Evolutionary conservation across 345 rosid species (phyloP).

Genomic region (Citrus glauca): DNA sequence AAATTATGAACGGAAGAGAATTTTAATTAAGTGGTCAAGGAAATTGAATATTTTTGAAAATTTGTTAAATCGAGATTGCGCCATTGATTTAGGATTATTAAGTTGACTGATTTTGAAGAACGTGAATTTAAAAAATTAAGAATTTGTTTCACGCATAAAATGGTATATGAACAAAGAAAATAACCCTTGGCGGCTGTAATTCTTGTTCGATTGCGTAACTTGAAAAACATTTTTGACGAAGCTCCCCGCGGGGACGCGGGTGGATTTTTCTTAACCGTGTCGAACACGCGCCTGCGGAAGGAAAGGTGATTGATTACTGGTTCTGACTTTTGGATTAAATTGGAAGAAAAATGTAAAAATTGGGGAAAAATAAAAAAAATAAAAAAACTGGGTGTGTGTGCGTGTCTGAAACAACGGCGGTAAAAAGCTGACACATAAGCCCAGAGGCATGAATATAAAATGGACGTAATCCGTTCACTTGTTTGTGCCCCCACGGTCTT

Average conservation of each 20-base stretch:
- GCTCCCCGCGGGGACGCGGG: background rate
- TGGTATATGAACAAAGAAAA: no score
- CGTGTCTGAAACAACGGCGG: conserved; percentile 1
- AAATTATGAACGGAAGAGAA: background rate
- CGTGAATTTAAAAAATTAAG: no score
- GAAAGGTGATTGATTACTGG: background rate
- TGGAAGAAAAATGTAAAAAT: background rate
- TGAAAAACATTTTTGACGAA: background rate
- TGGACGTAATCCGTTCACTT: no score
- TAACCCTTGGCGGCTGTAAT: no score
- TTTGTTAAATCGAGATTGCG: background rate
- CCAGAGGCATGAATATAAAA: background rate
- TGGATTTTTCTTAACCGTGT: background rate
- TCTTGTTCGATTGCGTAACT: no score
- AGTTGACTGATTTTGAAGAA: background rate
- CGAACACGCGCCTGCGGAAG: background rate
- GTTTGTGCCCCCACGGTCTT: no score
- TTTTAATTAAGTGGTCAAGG: background rate
- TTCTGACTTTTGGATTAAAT: background rate
- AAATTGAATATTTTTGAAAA: no score
- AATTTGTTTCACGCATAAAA: no score
- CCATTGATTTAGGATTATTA: background rate
- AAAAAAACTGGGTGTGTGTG: no score
- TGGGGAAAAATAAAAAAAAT: background rate
- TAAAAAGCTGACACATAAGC: background rate